A percentile compares a stretch with the other conserved stretches of the same genome.
Conservation (phyloP, 2,329 filamentous ascomycete species). For the Epicoccum sorghinum region DNA sequence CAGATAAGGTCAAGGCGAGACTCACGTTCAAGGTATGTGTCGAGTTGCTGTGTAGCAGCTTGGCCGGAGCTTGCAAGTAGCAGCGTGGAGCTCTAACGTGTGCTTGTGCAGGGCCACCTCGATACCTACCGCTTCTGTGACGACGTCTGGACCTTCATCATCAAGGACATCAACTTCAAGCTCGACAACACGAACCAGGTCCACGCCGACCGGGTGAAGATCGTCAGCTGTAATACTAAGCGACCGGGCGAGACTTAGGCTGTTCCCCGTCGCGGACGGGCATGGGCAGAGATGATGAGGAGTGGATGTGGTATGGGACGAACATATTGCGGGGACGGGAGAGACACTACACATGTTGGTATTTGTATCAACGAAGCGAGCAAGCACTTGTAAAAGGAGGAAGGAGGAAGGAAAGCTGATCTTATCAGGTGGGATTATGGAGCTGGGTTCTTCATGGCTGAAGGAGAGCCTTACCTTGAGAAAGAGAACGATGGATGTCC, state of each 20-base stretch:
- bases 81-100: slow-evolving; percentile 23
- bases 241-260: slow-evolving; percentile 64
- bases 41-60: neutral
- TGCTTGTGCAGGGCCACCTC: slow-evolving; percentile 75
- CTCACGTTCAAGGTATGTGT: slow-evolving; percentile 87
- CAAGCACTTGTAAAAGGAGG: no score
- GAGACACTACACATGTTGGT: no score
- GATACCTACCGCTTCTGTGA: slow-evolving; percentile 99
- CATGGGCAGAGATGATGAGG: no score
- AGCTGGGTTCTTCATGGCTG: no score
- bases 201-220: slow-evolving; percentile 92
- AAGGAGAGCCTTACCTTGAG: no score
- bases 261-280: no score
- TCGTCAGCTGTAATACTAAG: slow-evolving; percentile 97
- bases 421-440: no score
- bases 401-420: no score
- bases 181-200: slow-evolving; percentile 82
- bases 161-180: slow-evolving; percentile 99
- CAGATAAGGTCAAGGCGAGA: slow-evolving; percentile 85
- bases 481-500: neutral
- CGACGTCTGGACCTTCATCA: slow-evolving; percentile 99
- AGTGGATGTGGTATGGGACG: no score
- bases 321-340: no score
- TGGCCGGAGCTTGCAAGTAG: neutral
- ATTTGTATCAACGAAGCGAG: no score